Base-by-base conservation (phyloP, 176 grass and related monocot genomes). In the Oryza australiensis region DNA sequence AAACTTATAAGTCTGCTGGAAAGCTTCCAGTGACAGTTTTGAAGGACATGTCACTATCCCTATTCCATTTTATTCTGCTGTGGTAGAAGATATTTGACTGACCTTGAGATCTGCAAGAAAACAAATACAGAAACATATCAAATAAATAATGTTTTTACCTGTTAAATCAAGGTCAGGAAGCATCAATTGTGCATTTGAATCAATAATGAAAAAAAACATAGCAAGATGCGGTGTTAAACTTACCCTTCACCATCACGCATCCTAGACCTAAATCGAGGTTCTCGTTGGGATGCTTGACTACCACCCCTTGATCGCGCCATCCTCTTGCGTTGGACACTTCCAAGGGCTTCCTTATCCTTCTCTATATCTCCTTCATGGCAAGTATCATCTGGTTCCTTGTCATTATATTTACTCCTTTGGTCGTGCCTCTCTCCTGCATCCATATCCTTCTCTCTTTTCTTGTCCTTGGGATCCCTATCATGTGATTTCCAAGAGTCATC, bases 51-150 rank as follows among this genome's bases (percentile, higher is more conserved):
- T 42, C 34, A 85, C 29, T 80, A 86, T 74, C 80, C 72, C 22
- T 86, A 69, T 62, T 78, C 83, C 80, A 83, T 55, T 92, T 83
- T 65, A 88, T 85, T 66, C 23, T 59, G 37, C 28, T 48, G 48
- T 73, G 30, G 66, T 70, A 24, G 14, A 73, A 45, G 38, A 91
- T 79, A 65, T 62, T 76, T 45, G 22, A 77, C 94, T 92, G 64
- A 98, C 95, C 92, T 98, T 94, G 95, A 82, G 87, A 83, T 87
- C 95, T 98, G 95, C 83, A 94, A 82, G 22, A 84, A 37, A 51
- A 60, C 35, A 83, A 55, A 55, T 72, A 81, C 68, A 55, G 26
- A 49, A 65, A 24, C 20, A 59, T 59, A 59, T 59, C 4, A 59
- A 57, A 48, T 74, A 49, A 73, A 85, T 64, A 87, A 69, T 69